These are phyloP conservation scores for Nepenthes gracilis DNA, from an alignment of 148 eudicot species.

Conservation along the genomic window DNA sequence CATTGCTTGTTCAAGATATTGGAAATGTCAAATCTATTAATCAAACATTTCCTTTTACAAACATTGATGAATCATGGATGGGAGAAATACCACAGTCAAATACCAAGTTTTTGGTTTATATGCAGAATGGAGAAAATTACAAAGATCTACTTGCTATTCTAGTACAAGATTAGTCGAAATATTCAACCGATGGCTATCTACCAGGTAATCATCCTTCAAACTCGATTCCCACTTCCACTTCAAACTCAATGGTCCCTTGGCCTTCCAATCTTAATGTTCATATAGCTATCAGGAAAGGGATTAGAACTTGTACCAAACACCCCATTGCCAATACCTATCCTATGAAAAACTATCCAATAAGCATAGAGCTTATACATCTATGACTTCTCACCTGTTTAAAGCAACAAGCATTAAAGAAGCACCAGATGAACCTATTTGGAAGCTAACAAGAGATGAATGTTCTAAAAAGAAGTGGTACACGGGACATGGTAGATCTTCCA, in stretches of 20 bases:
- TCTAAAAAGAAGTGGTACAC: background rate
- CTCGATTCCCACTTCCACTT: background rate
- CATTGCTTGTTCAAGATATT: too few species aligned
- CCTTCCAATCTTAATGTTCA: background rate
- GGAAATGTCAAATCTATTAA: too few species aligned
- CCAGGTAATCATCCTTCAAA: background rate
- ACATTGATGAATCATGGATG: background rate
- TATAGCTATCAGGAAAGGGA: background rate
- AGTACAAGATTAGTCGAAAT: background rate
- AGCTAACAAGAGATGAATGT: background rate
- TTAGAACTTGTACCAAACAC: background rate
- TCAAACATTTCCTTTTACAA: too few species aligned
- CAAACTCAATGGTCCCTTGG: too few species aligned
- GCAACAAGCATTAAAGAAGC: slow-evolving; percentile 2
- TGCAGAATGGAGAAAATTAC: too few species aligned
- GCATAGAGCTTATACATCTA: background rate
- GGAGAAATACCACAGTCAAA: background rate
- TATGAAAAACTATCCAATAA: background rate
- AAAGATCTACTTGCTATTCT: too few species aligned
- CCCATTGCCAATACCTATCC: background rate
- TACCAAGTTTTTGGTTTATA: background rate
- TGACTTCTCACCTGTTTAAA: slow-evolving; percentile 1
- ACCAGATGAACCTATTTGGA: background rate
- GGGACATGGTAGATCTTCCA: background rate
- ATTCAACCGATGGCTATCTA: background rate